Evolutionary conservation across 192 early-diverging fungal species (phyloP), one percentile per base, ranked within the genome.

Genomic region (Geosiphon pyriformis): DNA sequence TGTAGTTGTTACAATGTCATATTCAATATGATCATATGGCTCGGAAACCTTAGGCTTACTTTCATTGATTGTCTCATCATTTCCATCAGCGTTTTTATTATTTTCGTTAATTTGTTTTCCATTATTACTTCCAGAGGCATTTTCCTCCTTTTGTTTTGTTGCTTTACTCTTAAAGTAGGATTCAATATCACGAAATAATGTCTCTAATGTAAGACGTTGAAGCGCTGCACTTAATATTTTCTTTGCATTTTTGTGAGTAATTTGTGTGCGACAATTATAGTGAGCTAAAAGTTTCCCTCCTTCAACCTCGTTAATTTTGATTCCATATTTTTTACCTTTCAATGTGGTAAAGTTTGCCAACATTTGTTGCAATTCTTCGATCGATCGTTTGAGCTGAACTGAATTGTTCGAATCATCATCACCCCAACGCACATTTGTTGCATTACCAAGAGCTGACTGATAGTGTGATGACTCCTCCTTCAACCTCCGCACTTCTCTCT

Each of bases 391-490:
- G 18, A 65, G 33, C 37, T 35, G 31, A 25, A 15, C 51, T 1
- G 34, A 54, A 33, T 50, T 33, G 51, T 64, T 35, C 33, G 32
- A 15, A 54, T 65, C 34, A 29, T 65, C 33, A 7, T 65, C 63
- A 0, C 30, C 4, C 30, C 42, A 65, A 17, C 51, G 49, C 8
- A 54, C 33, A 65, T 34, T 65, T 2, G 51, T 65, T 3, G 50
- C 63, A 18, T 4, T 31, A 0, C 51, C 63, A 33, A 65, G 63
- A 35, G 51, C 51, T 22, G 29, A 52, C 35, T 65, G 49, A 18
- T 54, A 65, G 33, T 25, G 7, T 4, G 63, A 55, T 11, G 63
- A 42, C 20, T 55, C 63, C 27, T 65, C 34, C 12, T 18, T 55
- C 0, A 65, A 26, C 4, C 37, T 4, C 22, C 1, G 10, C 47